Evolutionary conservation across 768 basidiomycete genomes (phyloP), one percentile per base, ranked within the genome.

Genomic region (Epithele typhae): DNA sequence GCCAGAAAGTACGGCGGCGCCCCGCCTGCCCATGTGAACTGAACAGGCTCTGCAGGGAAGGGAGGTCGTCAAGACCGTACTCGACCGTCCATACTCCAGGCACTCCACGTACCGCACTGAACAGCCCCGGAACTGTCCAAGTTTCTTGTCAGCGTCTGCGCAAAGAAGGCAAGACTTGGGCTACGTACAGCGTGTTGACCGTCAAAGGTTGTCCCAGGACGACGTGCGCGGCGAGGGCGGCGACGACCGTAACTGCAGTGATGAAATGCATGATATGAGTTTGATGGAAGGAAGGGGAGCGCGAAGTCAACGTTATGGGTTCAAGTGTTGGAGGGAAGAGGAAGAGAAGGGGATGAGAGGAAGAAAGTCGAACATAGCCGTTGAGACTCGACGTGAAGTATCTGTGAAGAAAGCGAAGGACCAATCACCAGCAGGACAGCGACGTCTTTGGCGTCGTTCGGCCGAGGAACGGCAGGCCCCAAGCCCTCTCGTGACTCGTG

Each of bases 1-100:
- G 76, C 68, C 40, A 87, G 46, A 61, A 68, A 89, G 65, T 75
- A 88, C 1, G 86, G 85, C 0, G 68, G 19, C 0, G 45, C 39
- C 25, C 84, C 83, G 4, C 68, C 76, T 22, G 47, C 30, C 81
- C 82, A 88, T 2, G 58, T 59, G 25, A 89, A 33, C 53, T 74
- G 59, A 17, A 75, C 67, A 8, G 87, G 87, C 53, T 87, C 85
- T 87, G 15, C 9, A 9, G 15, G 9, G 30, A 9, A 32, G 9
- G 30, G 9, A 9, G 15, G 30, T 15, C 9, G 30, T 32, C 30
- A 9, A 32, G 30, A n/a, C n/a, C n/a, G n/a, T n/a, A n/a, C 30
- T 9, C 9, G 9, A 36, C 15, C n/a, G 40, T 18, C 4, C 10
- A n/a, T n/a, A 19, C 4, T 25, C n/a, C 14, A 25, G n/a, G n/a